Conservation (phyloP, 495 filamentous ascomycete genomes). For the Elaphomyces granulatus region DNA sequence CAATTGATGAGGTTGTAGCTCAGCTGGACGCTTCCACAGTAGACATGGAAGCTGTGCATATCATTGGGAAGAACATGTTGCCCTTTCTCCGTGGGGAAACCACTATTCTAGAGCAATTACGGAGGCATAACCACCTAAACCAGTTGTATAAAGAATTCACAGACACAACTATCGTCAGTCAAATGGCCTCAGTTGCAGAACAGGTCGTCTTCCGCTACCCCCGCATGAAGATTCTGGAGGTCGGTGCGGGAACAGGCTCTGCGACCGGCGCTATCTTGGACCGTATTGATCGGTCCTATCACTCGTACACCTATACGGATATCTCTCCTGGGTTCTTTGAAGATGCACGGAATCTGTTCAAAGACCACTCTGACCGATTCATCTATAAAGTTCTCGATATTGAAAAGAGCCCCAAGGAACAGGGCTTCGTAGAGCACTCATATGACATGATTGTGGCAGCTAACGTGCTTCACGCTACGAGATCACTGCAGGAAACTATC, state of each 20-base stretch:
- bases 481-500: conserved; percentile 1
- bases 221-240: conserved; percentile 20
- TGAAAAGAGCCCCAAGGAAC: conserved; percentile 21
- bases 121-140: conserved; percentile 3
- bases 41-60: conserved; percentile 9
- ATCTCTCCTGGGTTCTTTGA: conserved; percentile 32
- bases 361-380: conserved; percentile 17
- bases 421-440: conserved; percentile 26
- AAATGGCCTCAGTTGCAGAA: neutral
- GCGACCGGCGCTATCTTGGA: conserved; percentile 23
- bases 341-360: conserved; percentile 9
- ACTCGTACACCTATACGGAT: conserved; percentile 39
- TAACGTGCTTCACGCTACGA: conserved; percentile 4
- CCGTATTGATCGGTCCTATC: conserved; percentile 6
- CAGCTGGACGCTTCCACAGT: conserved; percentile 2
- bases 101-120: conserved; percentile 27
- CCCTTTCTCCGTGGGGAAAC: conserved; percentile 22
- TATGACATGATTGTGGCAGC: conserved; percentile 34
- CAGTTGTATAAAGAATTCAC: neutral
- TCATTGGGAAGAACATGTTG: conserved; percentile 24
- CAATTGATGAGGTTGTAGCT: conserved; percentile 12
- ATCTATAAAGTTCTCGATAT: conserved; percentile 33
- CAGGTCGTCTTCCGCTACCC: conserved; percentile 25
- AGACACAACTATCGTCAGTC: neutral
- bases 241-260: conserved; percentile 30